These are phyloP conservation scores for Gynochthodes officinalis DNA, from an alignment of 257 asterid genomes.

Conservation along the genomic window DNA sequence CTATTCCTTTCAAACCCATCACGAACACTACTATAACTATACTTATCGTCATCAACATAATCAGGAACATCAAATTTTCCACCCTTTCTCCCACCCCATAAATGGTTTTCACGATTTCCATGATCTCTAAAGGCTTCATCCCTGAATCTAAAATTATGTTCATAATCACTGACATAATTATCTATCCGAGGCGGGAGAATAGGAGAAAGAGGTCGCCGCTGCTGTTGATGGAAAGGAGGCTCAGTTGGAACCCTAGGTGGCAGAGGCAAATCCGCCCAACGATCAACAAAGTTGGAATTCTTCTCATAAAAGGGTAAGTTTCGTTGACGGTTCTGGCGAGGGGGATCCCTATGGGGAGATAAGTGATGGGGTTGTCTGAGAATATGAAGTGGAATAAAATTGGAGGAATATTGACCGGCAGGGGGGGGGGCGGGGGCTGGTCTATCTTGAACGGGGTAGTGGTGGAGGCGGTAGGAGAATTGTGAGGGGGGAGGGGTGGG, in stretches of 20 bases:
- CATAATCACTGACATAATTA: conserved; percentile 6
- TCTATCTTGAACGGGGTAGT: conserved; percentile 10
- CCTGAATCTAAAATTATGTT: conserved; percentile 29
- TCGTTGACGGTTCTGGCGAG: conserved; percentile 3
- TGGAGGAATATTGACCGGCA: conserved; percentile 29
- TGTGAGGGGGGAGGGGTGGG: conserved; percentile 22
- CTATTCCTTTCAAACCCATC: conserved; percentile 12
- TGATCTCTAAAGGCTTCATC: conserved; percentile 21
- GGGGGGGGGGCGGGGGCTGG: conserved; percentile 9
- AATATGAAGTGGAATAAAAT: conserved; percentile 36
- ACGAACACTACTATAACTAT: not conserved
- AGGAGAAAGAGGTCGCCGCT: conserved; percentile 14
- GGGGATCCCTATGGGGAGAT: conserved; percentile 28
- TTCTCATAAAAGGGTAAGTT: not conserved
- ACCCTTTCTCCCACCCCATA: conserved; percentile 22
- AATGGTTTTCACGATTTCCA: conserved; percentile 8
- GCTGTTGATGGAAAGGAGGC: conserved; percentile 10
- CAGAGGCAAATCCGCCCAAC: conserved; percentile 14
- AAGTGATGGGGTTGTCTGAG: conserved; percentile 20
- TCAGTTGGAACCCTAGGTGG: conserved; percentile 11
- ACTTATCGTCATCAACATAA: conserved; percentile 11
- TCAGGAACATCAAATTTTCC: conserved; percentile 2
- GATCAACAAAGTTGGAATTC: conserved; percentile 11
- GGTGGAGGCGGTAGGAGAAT: conserved; percentile 31
- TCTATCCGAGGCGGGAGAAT: conserved; percentile 4